A percentile compares a stretch with the other conserved stretches of the same genome.
These are phyloP conservation scores for Lipomyces anomalus DNA, from an alignment of 805 yeast genomes.

Conservation along the genomic window DNA sequence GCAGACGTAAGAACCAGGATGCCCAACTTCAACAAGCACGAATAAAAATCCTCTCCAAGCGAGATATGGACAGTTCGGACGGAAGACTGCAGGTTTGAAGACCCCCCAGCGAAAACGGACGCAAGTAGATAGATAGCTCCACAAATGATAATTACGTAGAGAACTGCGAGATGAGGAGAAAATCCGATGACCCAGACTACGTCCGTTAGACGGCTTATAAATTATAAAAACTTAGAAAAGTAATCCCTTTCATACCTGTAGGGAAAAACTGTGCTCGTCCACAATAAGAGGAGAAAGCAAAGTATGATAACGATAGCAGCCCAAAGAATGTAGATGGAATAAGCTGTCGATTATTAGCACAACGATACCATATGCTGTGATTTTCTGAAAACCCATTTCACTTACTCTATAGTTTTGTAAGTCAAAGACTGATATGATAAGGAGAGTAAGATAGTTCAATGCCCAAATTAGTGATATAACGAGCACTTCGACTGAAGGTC, in stretches of 20 bases:
- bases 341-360: conserved; percentile 31
- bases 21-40: conserved; percentile 55
- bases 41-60: conserved; percentile 58
- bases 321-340: conserved; percentile 61
- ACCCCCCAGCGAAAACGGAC: conserved; percentile 48
- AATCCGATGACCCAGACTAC: conserved; percentile 54
- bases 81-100: conserved; percentile 38
- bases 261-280: conserved; percentile 50
- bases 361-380: background rate
- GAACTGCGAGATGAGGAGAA: conserved; percentile 58
- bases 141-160: conserved; percentile 48
- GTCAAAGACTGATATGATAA: conserved; percentile 54
- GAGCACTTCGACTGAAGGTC: conserved; percentile 51
- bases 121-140: conserved; percentile 52
- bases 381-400: background rate
- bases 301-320: conserved; percentile 44
- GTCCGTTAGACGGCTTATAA: too few relatives aligned
- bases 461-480: conserved; percentile 52
- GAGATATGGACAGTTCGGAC: conserved; percentile 33
- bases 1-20: conserved; percentile 61
- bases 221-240: too few relatives aligned
- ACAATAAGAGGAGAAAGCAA: conserved; percentile 37
- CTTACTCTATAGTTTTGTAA: conserved; percentile 44
- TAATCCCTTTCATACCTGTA: too few relatives aligned
- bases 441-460: conserved; percentile 54